phyloP scores from a whole-genome alignment of 352 stramenopile genomes.

The Phytophthora chlamydospora region DNA sequence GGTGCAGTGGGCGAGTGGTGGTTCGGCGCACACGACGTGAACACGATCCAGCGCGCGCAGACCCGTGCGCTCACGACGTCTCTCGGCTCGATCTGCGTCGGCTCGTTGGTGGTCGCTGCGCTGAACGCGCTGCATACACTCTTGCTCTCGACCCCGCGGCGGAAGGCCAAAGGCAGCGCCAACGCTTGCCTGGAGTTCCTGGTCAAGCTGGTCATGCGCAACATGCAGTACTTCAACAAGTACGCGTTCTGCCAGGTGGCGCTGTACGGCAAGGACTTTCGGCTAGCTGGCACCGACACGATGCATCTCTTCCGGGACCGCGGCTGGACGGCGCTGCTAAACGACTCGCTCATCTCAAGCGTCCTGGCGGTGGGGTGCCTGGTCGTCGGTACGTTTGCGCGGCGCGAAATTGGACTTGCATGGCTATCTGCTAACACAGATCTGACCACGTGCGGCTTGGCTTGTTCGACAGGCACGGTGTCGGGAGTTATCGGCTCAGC shows the following conservation, averaged over 20 bases:
- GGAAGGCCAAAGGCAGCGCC: conserved; percentile 61
- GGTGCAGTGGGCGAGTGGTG: conserved; percentile 88
- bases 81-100: conserved; percentile 85
- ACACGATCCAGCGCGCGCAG: conserved; percentile 73
- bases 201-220: conserved; percentile 69
- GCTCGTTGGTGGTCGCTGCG: conserved; percentile 77
- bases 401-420: conserved; percentile 1
- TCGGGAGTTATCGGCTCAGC: conserved; percentile 76
- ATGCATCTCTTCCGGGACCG: conserved; percentile 84
- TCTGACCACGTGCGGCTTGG: conserved; percentile 6
- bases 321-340: conserved; percentile 80
- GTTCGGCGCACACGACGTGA: conserved; percentile 74
- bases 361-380: conserved; percentile 78
- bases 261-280: conserved; percentile 88
- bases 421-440: conserved; percentile 3
- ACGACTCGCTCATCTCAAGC: conserved; percentile 80
- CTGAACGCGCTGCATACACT: conserved; percentile 73
- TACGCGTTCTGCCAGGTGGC: conserved; percentile 88
- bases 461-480: conserved; percentile 50
- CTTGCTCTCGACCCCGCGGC: conserved; percentile 69
- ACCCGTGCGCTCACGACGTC: conserved; percentile 75
- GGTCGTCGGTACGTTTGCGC: conserved; percentile 65
- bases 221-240: conserved; percentile 89
- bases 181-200: conserved; percentile 89
- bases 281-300: conserved; percentile 71